Percentiles rank a stretch among this genome's conserved stretches.
Conservation (phyloP, 2,329 filamentous ascomycete species). For the Tolypocladium cylindrosporum region DNA sequence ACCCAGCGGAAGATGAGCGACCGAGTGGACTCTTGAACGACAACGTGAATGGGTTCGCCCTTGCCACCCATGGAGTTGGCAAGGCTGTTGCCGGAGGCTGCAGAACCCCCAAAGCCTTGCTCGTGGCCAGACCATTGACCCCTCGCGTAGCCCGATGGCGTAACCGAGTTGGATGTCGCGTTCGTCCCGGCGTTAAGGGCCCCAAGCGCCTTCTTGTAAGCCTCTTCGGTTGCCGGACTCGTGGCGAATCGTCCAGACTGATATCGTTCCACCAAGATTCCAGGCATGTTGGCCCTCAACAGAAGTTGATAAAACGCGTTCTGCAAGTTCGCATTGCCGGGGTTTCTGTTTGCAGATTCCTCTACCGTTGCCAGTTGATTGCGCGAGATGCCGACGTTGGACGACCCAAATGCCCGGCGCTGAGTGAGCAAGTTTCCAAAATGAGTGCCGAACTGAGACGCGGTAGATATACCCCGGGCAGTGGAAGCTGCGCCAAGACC, state of each 20-base stretch:
- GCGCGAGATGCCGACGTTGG: conserved; percentile 39
- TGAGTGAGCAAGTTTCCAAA: conserved; percentile 4
- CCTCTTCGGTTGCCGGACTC: conserved; percentile 66
- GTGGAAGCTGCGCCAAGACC: conserved; percentile 10
- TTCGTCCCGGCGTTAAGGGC: conserved; percentile 20
- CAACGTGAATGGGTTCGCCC: conserved; percentile 83
- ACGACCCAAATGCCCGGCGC: conserved; percentile 28
- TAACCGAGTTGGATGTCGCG: conserved; percentile 11
- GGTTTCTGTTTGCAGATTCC: conserved; percentile 87
- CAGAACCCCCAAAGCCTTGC: conserved; percentile 17
- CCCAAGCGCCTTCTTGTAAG: conserved; percentile 65
- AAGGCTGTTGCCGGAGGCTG: conserved; percentile 8
- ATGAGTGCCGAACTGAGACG: not conserved
- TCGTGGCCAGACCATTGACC: conserved; percentile 20
- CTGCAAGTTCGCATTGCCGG: conserved; percentile 76
- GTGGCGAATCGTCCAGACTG: conserved; percentile 76
- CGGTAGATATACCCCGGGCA: conserved; percentile 10
- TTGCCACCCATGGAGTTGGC: conserved; percentile 52
- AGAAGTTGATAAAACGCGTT: conserved; percentile 91
- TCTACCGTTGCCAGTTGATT: conserved; percentile 76
- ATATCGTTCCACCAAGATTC: conserved; percentile 85
- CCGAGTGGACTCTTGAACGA: conserved; percentile 82
- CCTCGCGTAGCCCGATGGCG: conserved; percentile 10
- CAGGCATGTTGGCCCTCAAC: conserved; percentile 83
- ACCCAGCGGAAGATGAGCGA: conserved; percentile 81